Percentiles rank a stretch among this genome's conserved stretches.
phyloP scores from a whole-genome alignment of 768 basidiomycete genomes.

The Leccinum longicurvipes region DNA sequence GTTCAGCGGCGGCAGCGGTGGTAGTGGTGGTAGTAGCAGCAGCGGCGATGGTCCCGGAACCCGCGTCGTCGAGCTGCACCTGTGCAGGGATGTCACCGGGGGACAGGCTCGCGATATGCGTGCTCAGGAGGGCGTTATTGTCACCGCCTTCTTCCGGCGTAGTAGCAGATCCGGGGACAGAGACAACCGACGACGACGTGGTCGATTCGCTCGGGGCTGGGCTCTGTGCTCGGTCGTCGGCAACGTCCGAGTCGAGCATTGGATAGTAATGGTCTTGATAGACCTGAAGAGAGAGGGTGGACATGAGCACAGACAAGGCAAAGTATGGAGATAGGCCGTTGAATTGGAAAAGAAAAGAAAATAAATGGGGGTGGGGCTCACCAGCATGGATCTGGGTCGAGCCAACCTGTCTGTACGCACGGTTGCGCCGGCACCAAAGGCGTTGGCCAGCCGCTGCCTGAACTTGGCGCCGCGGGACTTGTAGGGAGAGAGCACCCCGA shows the following conservation, averaged over 20 bases:
- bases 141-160: not conserved
- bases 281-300: conserved; percentile 4
- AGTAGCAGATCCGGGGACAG: not conserved
- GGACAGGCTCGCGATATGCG: conserved; percentile 19
- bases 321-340: not conserved
- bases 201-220: conserved; percentile 2
- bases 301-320: not conserved
- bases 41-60: not conserved
- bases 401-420: conserved; percentile 24
- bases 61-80: not conserved
- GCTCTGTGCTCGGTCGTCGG: conserved; percentile 1
- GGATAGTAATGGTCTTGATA: conserved; percentile 7
- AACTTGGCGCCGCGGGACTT: conserved; percentile 20
- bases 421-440: conserved; percentile 17
- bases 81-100: not conserved
- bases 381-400: conserved; percentile 11
- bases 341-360: not conserved
- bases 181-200: not conserved
- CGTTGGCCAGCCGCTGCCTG: conserved; percentile 13
- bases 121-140: conserved; percentile 12
- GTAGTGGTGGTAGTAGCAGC: too few relatives aligned
- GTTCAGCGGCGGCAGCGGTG: not conserved
- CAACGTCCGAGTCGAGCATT: conserved; percentile 1
- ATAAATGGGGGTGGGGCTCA: too few relatives aligned
- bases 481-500: conserved; percentile 9